Base-by-base conservation (phyloP, 2,329 filamentous ascomycete genomes). In the Penicillium sp. region DNA sequence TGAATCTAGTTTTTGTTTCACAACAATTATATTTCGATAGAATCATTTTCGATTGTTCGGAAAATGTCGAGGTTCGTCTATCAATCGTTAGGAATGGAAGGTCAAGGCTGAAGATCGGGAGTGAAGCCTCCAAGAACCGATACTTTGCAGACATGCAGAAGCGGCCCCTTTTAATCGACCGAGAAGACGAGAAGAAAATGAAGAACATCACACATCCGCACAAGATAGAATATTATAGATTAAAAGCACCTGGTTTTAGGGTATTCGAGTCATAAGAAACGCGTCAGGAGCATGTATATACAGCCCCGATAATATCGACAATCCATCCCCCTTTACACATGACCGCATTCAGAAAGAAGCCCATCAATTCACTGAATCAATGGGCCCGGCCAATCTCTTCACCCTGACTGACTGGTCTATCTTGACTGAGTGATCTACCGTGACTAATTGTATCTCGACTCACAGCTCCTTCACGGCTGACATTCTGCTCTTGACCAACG, bases 311-410 rank as follows among this genome's bases (percentile, higher is more conserved):
- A 38, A 18, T 21, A 18, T 38, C n/a, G 18, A 38, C 34, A 36
- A 36, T 38, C 16, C 16, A 33, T 4, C 31, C 15, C 36, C 6
- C 18, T 21, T 39, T 13, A 1, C 28, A 29, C 8, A 9, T 29
- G 6, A 9, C 2, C 28, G 10, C 7, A 12, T 1, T 2, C 3
- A 29, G 8, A 3, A 12, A 9, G 10, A 12, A 29, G 2, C 3
- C 7, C 10, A 29, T 29, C n/a, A 12, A n/a, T 10, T 26, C 3
- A 26, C 2, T 23, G 21, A 23, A 38, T 42, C n/a, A 49, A 6
- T 50, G 49, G 12, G 56, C 54, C 34, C 53, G 59, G 28, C 59
- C 58, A 44, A 56, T 43, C n/a, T 61, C 52, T 29, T 38, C 52
- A 28, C 45, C 44, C 6, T 16, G 45, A 8, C 38, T 16, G n/a